Evolutionary conservation across 2,329 filamentous ascomycete genomes (phyloP).

Genomic region (Epichloe scottii): DNA sequence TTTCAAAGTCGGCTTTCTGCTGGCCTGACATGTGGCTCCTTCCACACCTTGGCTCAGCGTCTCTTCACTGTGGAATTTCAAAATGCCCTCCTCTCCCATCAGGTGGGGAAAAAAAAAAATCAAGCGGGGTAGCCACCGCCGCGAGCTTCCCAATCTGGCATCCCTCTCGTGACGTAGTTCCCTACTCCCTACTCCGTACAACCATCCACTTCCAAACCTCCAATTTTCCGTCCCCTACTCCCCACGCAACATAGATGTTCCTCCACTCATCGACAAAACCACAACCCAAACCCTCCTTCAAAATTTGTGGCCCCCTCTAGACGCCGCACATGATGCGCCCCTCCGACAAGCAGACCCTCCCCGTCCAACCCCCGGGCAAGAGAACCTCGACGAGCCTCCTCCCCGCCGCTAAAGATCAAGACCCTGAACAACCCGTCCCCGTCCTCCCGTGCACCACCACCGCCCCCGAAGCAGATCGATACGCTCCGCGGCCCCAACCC

Average conservation of each 20-base stretch:
- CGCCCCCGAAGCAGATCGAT: constrained; percentile 9
- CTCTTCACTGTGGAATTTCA: background rate
- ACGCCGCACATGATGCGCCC: background rate
- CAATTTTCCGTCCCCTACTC: background rate
- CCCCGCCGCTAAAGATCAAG: constrained; percentile 5
- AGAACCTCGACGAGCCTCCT: background rate
- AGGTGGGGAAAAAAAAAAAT: background rate
- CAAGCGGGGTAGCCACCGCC: background rate
- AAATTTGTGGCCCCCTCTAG: too few species aligned
- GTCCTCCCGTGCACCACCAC: constrained; percentile 4
- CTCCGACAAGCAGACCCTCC: background rate
- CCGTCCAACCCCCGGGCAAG: background rate
- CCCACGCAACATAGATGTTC: background rate
- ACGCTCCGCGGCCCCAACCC: constrained; percentile 15
- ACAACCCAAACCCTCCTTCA: too few species aligned
- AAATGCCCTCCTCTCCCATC: background rate
- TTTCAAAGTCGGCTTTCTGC: background rate
- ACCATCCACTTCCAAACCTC: too few species aligned
- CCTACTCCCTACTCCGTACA: background rate
- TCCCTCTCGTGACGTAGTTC: background rate
- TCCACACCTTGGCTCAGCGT: background rate
- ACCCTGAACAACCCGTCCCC: background rate
- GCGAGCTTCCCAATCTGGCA: background rate
- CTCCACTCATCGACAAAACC: too few species aligned
- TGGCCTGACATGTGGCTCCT: background rate